A percentile compares a stretch with the other conserved stretches of the same genome.
Evolutionary conservation across 164 flowering plant species (phyloP).

Genomic region (Vitis cinerea): DNA sequence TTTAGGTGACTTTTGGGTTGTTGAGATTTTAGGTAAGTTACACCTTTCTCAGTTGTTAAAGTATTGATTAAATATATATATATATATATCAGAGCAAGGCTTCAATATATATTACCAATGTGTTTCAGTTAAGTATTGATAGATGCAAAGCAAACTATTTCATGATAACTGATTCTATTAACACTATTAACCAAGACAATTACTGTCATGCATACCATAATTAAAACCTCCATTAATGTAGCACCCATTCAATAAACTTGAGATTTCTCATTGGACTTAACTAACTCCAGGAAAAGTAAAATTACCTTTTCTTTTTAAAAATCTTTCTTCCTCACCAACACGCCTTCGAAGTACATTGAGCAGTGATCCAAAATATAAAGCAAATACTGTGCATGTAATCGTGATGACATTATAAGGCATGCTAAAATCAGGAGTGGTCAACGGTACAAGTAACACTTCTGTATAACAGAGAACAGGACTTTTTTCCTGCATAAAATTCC

Average conservation of each 20-base stretch:
- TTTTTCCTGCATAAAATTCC: slow-evolving; percentile 48
- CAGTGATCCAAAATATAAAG: slow-evolving; percentile 93
- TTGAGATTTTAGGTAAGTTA: background rate
- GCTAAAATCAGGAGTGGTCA: slow-evolving; percentile 99
- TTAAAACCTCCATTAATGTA: too few relatives aligned
- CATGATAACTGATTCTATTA: too few relatives aligned
- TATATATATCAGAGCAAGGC: too few relatives aligned
- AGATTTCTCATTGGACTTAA: too few relatives aligned
- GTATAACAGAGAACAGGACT: slow-evolving; percentile 72
- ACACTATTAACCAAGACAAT: too few relatives aligned
- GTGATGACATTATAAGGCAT: slow-evolving; percentile 99
- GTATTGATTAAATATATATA: too few relatives aligned
- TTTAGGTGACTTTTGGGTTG: background rate
- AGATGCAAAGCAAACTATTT: too few relatives aligned
- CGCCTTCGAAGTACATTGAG: slow-evolving; percentile 85
- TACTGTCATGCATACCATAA: too few relatives aligned
- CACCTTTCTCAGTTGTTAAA: too few relatives aligned
- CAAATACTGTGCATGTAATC: slow-evolving; percentile 93
- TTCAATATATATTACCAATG: too few relatives aligned
- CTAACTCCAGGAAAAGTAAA: background rate
- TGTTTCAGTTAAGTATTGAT: too few relatives aligned
- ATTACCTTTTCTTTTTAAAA: slow-evolving; percentile 59
- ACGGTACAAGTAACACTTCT: slow-evolving; percentile 91
- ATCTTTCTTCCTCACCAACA: slow-evolving; percentile 86
- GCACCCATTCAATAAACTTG: too few relatives aligned